Base-by-base conservation (phyloP, 768 basidiomycete species). In the Xerocomus brunneocitrinus region DNA sequence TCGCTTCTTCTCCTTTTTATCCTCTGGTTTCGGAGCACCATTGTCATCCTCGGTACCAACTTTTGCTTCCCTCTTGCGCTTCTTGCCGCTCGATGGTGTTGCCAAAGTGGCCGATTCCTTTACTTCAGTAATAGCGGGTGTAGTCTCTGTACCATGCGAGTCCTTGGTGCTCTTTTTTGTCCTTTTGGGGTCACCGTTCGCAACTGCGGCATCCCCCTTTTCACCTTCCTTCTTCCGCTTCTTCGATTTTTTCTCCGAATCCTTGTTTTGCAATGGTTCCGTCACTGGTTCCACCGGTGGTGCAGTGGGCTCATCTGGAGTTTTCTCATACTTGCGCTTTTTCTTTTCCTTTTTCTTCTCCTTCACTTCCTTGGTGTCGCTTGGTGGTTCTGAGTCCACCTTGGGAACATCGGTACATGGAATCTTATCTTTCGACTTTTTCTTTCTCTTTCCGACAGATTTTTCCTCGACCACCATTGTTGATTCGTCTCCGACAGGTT, bases 151-250 rank as follows among this genome's bases (percentile, higher is more conserved):
- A 34, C 40, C 46, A 14, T 53, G 25, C 28, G 50, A 57, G 4
- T 56, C 52, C 50, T 62, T 50, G 27, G 50, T 55, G 31, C 50
- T 57, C 54, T 51, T 67, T 58, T 68, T 67, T 44, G 59, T 54
- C 50, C 67, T 67, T 62, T 68, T 64, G 34, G 55, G 48, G 32
- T 55, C 58, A 16, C 48, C 56, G 8, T 46, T 40, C 7, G 19
- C 48, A 12, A 50, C 54, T 22, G 24, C 35, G 34, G 51, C 53
- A 30, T 57, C 62, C 14, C 54, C 55, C 9, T 47, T 59, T 7
- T 58, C 31, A 13, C 49, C 43, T 44, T 56, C 51, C 60, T 63
- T 67, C 56, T 67, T 73, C 47, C 71, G 71, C 57, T 74, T 76
- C 55, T 70, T 74, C 36, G 60, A 63, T 55, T 64, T 64, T 28